A percentile compares a stretch with the other conserved stretches of the same genome.
These are phyloP conservation scores for Penicillium sp. DNA, from an alignment of 2,329 filamentous ascomycete species.

Conservation along the genomic window DNA sequence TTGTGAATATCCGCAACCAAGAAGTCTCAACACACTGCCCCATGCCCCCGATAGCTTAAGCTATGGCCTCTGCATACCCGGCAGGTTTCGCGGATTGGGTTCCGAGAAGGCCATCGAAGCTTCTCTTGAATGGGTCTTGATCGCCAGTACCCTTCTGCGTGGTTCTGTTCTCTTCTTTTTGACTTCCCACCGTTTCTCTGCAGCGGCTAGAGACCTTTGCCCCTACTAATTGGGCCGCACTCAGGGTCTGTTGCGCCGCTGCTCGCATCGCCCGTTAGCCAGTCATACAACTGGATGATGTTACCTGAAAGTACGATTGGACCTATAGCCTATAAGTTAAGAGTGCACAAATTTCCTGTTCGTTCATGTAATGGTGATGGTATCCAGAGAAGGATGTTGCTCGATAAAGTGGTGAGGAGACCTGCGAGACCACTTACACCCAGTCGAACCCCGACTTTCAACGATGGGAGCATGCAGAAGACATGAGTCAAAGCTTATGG, in stretches of 20 bases:
- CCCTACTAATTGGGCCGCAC: slow-evolving; percentile 17
- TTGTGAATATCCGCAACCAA: slow-evolving; percentile 20
- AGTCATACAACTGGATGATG: slow-evolving; percentile 9
- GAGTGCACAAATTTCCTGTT: slow-evolving; percentile 6
- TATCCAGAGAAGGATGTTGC: slow-evolving; percentile 21
- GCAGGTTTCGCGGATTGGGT: not conserved
- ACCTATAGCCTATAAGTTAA: not conserved
- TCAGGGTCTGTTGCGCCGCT: slow-evolving; percentile 14
- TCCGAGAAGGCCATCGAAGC: slow-evolving; percentile 16
- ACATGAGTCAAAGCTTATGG: not conserved
- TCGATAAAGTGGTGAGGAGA: slow-evolving; percentile 2
- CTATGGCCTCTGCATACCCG: slow-evolving; percentile 8
- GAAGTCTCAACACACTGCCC: slow-evolving; percentile 12
- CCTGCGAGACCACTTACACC: not conserved
- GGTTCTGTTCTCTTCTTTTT: not conserved
- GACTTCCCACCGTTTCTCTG: slow-evolving; percentile 5
- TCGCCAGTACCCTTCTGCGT: slow-evolving; percentile 9
- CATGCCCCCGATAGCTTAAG: slow-evolving; percentile 10
- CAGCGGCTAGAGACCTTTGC: slow-evolving; percentile 14
- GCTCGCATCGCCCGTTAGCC: slow-evolving; percentile 7
- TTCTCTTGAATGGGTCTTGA: slow-evolving; percentile 10
- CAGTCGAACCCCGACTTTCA: not conserved
- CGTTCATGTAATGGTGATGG: slow-evolving; percentile 1
- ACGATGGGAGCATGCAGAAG: slow-evolving; percentile 7
- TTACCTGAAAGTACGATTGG: slow-evolving; percentile 16